phyloP scores from a whole-genome alignment of 805 yeast species.

The Barnettozyma salicaria region DNA sequence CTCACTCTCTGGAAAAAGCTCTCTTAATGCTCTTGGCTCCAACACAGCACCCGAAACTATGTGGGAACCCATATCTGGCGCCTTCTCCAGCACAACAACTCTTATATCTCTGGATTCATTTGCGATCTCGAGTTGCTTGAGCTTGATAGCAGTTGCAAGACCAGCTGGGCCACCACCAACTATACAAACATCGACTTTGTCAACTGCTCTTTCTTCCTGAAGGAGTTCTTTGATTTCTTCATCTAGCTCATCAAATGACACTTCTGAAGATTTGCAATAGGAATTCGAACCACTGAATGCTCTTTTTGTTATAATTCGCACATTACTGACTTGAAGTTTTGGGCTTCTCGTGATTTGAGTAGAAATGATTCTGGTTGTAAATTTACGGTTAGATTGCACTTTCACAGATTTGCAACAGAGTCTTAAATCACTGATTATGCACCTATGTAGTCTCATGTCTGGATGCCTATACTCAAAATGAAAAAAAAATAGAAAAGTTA shows the following conservation, averaged over 20 bases:
- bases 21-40: conserved; percentile 84
- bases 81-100: conserved; percentile 87
- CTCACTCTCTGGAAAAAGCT: conserved; percentile 70
- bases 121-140: conserved; percentile 77
- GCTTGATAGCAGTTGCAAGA: conserved; percentile 81
- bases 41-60: conserved; percentile 90
- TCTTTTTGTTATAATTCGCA: neutral
- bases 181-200: conserved; percentile 87
- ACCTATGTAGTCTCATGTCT: conserved; percentile 9
- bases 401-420: conserved; percentile 7
- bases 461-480: neutral
- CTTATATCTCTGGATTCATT: conserved; percentile 61
- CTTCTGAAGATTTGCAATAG: conserved; percentile 20
- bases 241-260: conserved; percentile 26
- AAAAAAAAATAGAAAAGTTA: neutral
- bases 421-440: conserved; percentile 8
- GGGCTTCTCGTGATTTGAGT: neutral
- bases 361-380: neutral
- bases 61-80: conserved; percentile 89
- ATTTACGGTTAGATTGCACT: neutral
- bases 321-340: neutral
- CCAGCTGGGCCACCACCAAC: conserved; percentile 99
- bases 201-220: conserved; percentile 67
- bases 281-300: neutral
- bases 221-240: conserved; percentile 43